phyloP scores from a whole-genome alignment of 2,329 filamentous ascomycete genomes.

The Penicillium rolfsii region DNA sequence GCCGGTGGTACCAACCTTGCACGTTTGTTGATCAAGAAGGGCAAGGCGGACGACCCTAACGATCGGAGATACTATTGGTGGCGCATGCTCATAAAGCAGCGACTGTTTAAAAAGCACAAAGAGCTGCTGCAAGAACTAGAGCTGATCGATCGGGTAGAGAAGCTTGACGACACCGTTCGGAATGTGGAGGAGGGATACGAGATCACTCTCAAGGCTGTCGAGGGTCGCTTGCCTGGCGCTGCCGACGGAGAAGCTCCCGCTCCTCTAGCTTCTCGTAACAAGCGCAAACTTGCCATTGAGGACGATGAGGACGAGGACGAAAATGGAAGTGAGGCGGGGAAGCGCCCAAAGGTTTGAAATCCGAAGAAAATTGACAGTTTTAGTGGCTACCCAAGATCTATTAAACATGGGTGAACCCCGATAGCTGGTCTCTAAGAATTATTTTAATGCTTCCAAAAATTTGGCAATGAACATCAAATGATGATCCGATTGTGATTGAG shows the following conservation, averaged over 20 bases:
- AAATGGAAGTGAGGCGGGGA: constrained; percentile 31
- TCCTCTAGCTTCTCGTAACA: constrained; percentile 21
- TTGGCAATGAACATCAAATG: not conserved
- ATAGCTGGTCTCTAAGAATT: not conserved
- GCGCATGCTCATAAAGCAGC: constrained; percentile 65
- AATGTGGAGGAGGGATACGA: constrained; percentile 64
- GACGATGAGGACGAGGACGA: constrained; percentile 33
- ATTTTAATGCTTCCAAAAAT: not conserved
- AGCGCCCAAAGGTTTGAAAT: constrained; percentile 38
- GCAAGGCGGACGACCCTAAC: constrained; percentile 53
- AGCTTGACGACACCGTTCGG: constrained; percentile 61
- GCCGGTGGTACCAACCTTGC: constrained; percentile 55
- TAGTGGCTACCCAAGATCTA: not conserved
- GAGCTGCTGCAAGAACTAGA: constrained; percentile 65
- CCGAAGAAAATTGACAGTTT: not conserved
- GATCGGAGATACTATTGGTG: constrained; percentile 68
- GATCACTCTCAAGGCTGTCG: constrained; percentile 50
- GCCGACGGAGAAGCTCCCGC: constrained; percentile 14
- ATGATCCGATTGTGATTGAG: not conserved
- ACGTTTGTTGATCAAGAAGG: constrained; percentile 53
- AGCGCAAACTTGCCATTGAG: constrained; percentile 30
- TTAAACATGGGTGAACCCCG: not conserved
- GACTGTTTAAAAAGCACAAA: constrained; percentile 63
- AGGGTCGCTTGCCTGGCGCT: constrained; percentile 25
- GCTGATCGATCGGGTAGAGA: constrained; percentile 58